These are phyloP conservation scores for Globisporangium solare DNA, from an alignment of 352 stramenopile genomes.

Conservation along the genomic window DNA sequence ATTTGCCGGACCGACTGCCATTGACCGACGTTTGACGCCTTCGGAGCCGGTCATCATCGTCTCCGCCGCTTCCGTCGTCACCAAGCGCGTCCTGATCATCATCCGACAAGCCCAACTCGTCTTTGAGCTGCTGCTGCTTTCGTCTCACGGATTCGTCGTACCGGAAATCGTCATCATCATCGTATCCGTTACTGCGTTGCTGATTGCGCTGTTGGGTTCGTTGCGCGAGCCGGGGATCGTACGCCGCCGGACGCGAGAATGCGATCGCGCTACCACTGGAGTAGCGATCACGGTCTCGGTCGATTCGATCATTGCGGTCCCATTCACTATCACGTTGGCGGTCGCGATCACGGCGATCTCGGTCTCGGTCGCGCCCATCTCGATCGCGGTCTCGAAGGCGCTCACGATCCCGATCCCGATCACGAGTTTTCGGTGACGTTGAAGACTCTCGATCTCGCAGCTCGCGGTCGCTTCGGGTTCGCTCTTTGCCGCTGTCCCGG, in stretches of 20 bases:
- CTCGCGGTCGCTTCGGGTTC: conserved; percentile 7
- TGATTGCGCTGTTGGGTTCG: conserved; percentile 34
- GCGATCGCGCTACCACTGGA: conserved; percentile 20
- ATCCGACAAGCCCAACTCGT: conserved; percentile 76
- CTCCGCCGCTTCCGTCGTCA: conserved; percentile 8
- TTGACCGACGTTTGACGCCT: neutral
- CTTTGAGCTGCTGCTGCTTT: conserved; percentile 68
- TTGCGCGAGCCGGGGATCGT: conserved; percentile 70
- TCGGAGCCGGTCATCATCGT: neutral
- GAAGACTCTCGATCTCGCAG: conserved; percentile 4
- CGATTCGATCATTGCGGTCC: conserved; percentile 15
- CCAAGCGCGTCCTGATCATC: conserved; percentile 29
- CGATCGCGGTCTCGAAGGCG: conserved; percentile 25
- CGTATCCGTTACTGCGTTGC: conserved; percentile 21
- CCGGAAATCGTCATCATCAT: conserved; percentile 37
- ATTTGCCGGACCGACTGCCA: conserved; percentile 6
- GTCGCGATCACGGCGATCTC: conserved; percentile 15
- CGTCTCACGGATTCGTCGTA: conserved; percentile 41
- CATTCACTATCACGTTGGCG: conserved; percentile 25
- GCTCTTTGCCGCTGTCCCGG: conserved; percentile 2
- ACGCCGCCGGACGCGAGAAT: conserved; percentile 81
- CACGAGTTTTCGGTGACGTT: conserved; percentile 1
- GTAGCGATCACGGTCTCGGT: conserved; percentile 4
- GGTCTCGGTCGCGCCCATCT: neutral
- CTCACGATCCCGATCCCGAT: conserved; percentile 22